phyloP scores from a whole-genome alignment of 2,329 filamentous ascomycete species.

The Ampelomyces quisqualis region DNA sequence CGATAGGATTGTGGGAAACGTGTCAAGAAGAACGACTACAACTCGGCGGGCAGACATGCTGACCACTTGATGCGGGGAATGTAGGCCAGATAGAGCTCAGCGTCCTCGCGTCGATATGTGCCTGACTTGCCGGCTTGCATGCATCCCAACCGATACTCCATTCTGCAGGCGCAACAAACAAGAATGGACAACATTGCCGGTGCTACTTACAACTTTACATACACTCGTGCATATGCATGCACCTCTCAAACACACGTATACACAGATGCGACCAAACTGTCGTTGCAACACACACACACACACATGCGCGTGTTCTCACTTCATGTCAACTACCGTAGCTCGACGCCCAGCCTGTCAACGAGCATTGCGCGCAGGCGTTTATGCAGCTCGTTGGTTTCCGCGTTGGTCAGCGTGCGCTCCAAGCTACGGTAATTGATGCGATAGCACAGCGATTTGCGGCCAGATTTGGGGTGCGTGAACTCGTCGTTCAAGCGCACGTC shows the following conservation, averaged over 20 bases:
- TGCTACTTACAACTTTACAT: no score
- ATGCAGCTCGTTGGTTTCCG: conserved; percentile 77
- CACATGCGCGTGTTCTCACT: no score
- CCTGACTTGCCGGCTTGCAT: no score
- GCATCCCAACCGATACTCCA: no score
- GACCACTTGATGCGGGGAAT: no score
- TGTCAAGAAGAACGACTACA: conserved; percentile 3
- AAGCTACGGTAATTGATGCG: conserved; percentile 90
- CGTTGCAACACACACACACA: background rate
- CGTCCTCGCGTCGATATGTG: no score
- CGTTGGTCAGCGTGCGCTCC: conserved; percentile 84
- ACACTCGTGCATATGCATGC: no score
- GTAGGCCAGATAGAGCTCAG: no score
- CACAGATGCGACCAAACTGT: no score
- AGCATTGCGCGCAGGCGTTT: conserved; percentile 64
- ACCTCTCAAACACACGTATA: no score
- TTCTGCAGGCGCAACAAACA: no score
- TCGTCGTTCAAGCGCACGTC: conserved; percentile 82
- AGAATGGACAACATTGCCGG: no score
- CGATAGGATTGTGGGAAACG: conserved; percentile 9
- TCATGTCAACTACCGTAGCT: conserved; percentile 71
- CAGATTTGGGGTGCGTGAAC: conserved; percentile 85
- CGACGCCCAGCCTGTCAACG: conserved; percentile 71
- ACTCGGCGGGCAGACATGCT: conserved; percentile 7
- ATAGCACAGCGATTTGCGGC: conserved; percentile 83